These are phyloP conservation scores for Fusarium mundagurra DNA, from an alignment of 2,329 filamentous ascomycete species.

Conservation along the genomic window DNA sequence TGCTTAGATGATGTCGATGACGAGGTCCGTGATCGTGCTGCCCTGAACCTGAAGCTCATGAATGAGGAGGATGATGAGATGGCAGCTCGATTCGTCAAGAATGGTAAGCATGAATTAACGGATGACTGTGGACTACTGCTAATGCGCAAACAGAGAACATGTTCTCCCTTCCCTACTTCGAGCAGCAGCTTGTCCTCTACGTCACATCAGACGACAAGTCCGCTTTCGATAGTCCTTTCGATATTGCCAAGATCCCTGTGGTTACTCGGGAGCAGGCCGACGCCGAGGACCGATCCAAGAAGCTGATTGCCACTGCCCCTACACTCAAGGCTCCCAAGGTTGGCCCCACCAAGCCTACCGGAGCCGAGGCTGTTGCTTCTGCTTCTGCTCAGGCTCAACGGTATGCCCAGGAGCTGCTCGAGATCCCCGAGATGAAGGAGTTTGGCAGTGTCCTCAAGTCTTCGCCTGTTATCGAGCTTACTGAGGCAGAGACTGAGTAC, in stretches of 20 bases:
- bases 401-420: slow-evolving; percentile 86
- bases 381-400: slow-evolving; percentile 85
- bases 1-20: slow-evolving; percentile 98
- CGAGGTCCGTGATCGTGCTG: slow-evolving; percentile 94
- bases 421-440: slow-evolving; percentile 89
- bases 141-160: slow-evolving; percentile 75
- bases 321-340: slow-evolving; percentile 93
- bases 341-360: slow-evolving; percentile 76
- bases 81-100: slow-evolving; percentile 90
- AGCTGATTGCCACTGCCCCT: slow-evolving; percentile 90
- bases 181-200: slow-evolving; percentile 97
- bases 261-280: slow-evolving; percentile 96
- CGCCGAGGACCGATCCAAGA: slow-evolving; percentile 96
- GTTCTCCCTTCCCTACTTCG: slow-evolving; percentile 93
- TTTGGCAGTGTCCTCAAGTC: slow-evolving; percentile 95
- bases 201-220: slow-evolving; percentile 91
- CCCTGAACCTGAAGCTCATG: slow-evolving; percentile 92
- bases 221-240: slow-evolving; percentile 86
- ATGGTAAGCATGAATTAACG: slow-evolving; percentile 64
- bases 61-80: slow-evolving; percentile 89
- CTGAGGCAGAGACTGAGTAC: slow-evolving; percentile 97
- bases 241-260: slow-evolving; percentile 88
- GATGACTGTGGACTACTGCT: not conserved
- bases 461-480: slow-evolving; percentile 85
- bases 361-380: slow-evolving; percentile 78